Evolutionary conservation across 345 rosid species (phyloP).

Genomic region (Salix purpurea): DNA sequence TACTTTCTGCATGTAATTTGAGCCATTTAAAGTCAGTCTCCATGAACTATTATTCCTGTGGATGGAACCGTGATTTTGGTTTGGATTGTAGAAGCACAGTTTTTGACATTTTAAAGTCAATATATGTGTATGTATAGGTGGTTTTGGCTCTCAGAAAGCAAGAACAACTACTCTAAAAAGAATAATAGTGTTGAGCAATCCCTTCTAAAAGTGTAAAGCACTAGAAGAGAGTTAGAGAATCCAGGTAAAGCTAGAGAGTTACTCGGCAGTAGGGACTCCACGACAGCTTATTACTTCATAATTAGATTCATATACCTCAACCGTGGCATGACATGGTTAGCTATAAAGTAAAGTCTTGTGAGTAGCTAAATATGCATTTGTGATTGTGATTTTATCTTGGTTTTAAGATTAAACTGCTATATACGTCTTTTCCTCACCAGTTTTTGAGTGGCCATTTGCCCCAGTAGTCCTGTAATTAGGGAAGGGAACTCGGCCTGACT

Average conservation of each 20-base stretch:
- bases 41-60: not conserved
- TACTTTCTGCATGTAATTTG: not conserved
- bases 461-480: conserved; percentile 64
- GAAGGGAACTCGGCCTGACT: conserved; percentile 77
- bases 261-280: conserved; percentile 7
- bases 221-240: conserved; percentile 12
- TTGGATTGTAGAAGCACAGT: not conserved
- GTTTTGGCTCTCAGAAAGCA: not conserved
- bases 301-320: conserved; percentile 14
- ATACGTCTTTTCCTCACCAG: conserved; percentile 41
- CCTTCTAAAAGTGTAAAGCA: not conserved
- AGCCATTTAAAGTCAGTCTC: not conserved
- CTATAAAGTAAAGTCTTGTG: not conserved
- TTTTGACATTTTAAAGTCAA: not conserved
- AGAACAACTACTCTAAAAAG: not conserved
- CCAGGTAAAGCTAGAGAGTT: conserved; percentile 29
- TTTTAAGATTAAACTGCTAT: not conserved
- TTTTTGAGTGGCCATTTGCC: conserved; percentile 23
- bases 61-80: not conserved
- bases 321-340: conserved; percentile 5
- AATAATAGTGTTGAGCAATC: not conserved
- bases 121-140: no score
- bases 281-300: not conserved
- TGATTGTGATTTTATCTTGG: not conserved
- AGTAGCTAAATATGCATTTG: not conserved